A percentile compares a stretch with the other conserved stretches of the same genome.
Conservation (phyloP, 352 stramenopile genomes). For the Thraustochytrium sp. region DNA sequence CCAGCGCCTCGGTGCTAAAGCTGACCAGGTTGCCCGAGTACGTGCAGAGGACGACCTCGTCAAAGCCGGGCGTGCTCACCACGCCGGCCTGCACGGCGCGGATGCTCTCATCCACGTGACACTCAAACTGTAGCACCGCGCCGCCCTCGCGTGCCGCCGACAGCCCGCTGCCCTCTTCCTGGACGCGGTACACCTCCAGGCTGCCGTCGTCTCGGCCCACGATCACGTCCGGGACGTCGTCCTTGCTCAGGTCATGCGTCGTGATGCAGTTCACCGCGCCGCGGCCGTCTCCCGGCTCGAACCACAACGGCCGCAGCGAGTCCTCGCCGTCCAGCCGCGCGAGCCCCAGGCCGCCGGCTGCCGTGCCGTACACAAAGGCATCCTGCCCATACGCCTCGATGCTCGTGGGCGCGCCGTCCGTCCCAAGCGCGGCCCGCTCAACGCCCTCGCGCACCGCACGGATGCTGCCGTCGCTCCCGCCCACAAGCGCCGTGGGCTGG, state of each 20-base stretch:
- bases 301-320: neutral
- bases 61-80: constrained; percentile 61
- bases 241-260: constrained; percentile 70
- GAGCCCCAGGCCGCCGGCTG: neutral
- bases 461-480: neutral
- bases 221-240: constrained; percentile 67
- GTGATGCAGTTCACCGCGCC: constrained; percentile 65
- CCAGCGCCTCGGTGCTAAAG: constrained; percentile 71
- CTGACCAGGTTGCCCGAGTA: constrained; percentile 70
- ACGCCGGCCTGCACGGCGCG: constrained; percentile 65
- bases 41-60: constrained; percentile 67
- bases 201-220: constrained; percentile 68
- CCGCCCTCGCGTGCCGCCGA: no score
- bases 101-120: constrained; percentile 65
- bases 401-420: constrained; percentile 60
- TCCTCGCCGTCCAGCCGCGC: neutral
- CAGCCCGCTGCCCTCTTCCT: constrained; percentile 38
- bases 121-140: constrained; percentile 59
- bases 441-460: constrained; percentile 47
- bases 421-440: constrained; percentile 65
- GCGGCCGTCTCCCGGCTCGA: neutral
- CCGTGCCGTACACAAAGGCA: constrained; percentile 9
- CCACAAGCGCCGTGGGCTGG: constrained; percentile 50
- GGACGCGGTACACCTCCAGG: constrained; percentile 66
- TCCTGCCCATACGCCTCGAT: neutral